A percentile compares a stretch with the other conserved stretches of the same genome.
phyloP scores from a whole-genome alignment of 2,329 filamentous ascomycete genomes.

The Colletotrichum sp. region DNA sequence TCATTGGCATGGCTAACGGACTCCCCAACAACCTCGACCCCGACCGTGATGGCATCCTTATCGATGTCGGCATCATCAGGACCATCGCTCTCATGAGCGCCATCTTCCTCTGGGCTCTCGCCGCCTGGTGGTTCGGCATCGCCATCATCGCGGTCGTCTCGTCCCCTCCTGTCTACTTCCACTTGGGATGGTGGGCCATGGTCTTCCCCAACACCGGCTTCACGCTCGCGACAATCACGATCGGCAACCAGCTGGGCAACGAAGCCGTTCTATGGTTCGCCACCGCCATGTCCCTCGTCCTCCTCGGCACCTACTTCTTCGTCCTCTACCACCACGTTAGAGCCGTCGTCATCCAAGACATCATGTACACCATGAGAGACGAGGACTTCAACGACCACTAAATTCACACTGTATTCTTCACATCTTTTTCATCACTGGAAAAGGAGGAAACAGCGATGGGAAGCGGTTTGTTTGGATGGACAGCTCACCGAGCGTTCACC shows the following conservation, averaged over 20 bases:
- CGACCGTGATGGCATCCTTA: constrained; percentile 42
- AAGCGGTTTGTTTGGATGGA: neutral
- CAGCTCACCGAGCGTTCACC: neutral
- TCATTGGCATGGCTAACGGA: constrained; percentile 70
- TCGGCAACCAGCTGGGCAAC: constrained; percentile 54
- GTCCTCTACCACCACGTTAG: constrained; percentile 50
- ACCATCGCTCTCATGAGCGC: constrained; percentile 52
- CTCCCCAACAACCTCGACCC: constrained; percentile 53
- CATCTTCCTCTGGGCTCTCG: constrained; percentile 69
- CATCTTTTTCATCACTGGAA: neutral
- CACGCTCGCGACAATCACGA: constrained; percentile 59
- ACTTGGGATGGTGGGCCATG: constrained; percentile 69
- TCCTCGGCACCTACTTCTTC: constrained; percentile 46
- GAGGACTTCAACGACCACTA: constrained; percentile 42
- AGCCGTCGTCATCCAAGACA: constrained; percentile 56
- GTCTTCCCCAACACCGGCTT: constrained; percentile 69
- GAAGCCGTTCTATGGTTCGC: constrained; percentile 51
- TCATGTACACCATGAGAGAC: constrained; percentile 60
- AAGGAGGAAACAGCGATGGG: neutral
- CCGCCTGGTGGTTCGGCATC: constrained; percentile 61
- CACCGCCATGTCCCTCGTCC: constrained; percentile 53
- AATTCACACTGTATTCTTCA: neutral
- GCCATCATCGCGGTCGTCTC: constrained; percentile 35
- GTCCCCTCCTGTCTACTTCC: constrained; percentile 55
- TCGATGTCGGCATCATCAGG: constrained; percentile 49